These are phyloP conservation scores for Rhizopus stolonifer DNA, from an alignment of 371 early-diverging fungal genomes.

Conservation along the genomic window DNA sequence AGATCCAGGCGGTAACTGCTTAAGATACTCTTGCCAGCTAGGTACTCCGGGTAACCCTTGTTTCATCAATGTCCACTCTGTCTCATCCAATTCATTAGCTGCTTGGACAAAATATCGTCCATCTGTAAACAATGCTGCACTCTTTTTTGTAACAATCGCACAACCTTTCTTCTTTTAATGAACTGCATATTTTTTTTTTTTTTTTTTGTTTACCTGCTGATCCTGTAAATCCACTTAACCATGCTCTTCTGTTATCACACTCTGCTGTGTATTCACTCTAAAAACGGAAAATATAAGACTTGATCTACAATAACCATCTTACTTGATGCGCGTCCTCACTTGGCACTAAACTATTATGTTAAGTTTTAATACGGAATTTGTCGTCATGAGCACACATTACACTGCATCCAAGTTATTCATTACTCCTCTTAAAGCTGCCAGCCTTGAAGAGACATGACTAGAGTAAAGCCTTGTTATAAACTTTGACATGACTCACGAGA, in stretches of 20 bases:
- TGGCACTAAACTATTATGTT: slow-evolving; percentile 70
- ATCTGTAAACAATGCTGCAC: slow-evolving; percentile 95
- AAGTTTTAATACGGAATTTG: not conserved
- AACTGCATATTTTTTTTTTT: not conserved
- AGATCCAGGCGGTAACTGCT: slow-evolving; percentile 60
- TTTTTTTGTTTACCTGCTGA: slow-evolving; percentile 74
- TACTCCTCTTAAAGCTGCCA: slow-evolving; percentile 7
- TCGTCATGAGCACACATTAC: slow-evolving; percentile 3
- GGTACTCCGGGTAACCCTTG: slow-evolving; percentile 83
- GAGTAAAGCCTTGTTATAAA: not conserved
- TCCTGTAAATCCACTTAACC: slow-evolving; percentile 94
- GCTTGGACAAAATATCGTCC: slow-evolving; percentile 99
- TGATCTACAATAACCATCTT: slow-evolving; percentile 1
- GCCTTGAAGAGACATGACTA: slow-evolving; percentile 1
- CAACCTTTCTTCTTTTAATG: slow-evolving; percentile 46
- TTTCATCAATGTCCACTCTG: slow-evolving; percentile 93
- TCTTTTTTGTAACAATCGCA: slow-evolving; percentile 72
- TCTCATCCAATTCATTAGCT: slow-evolving; percentile 77
- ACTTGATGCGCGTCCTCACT: slow-evolving; percentile 96
- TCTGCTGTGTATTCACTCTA: slow-evolving; percentile 94
- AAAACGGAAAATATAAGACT: not conserved
- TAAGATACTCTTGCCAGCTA: slow-evolving; percentile 84
- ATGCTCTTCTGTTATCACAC: slow-evolving; percentile 84
- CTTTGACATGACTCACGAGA: not conserved
- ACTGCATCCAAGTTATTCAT: slow-evolving; percentile 15